phyloP scores from a whole-genome alignment of 192 early-diverging fungal genomes.

The Coemansia sp. region DNA sequence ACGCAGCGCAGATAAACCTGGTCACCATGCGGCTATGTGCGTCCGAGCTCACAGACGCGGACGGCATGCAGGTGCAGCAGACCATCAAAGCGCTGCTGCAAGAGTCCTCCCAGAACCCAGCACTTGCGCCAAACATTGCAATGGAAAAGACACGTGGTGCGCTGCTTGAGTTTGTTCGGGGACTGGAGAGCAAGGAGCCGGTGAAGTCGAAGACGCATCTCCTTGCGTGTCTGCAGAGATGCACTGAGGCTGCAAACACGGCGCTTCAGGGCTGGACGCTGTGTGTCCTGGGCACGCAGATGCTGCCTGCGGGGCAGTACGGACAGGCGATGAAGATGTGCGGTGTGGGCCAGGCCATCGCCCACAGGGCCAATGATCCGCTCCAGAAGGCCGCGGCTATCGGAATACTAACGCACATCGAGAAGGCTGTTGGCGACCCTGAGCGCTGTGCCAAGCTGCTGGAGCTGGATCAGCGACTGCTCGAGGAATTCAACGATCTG shows the following conservation, averaged over 20 bases:
- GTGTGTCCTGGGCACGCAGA: conserved; percentile 39
- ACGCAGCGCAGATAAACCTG: conserved; percentile 28
- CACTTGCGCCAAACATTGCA: conserved; percentile 7
- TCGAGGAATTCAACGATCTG: conserved; percentile 34
- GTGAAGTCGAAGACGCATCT: conserved; percentile 44
- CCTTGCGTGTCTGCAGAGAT: conserved; percentile 30
- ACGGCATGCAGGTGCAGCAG: neutral
- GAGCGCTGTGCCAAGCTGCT: conserved; percentile 35
- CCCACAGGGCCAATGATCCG: conserved; percentile 38
- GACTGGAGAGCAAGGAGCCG: conserved; percentile 29
- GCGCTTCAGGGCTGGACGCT: conserved; percentile 48
- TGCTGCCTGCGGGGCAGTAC: conserved; percentile 46
- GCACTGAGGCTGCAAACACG: conserved; percentile 26
- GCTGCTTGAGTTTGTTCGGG: conserved; percentile 34
- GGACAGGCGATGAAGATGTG: conserved; percentile 52
- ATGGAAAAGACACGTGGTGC: conserved; percentile 18
- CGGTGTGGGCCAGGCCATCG: conserved; percentile 39
- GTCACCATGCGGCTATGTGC: conserved; percentile 13
- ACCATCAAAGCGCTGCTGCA: conserved; percentile 6
- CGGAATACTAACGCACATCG: conserved; percentile 40
- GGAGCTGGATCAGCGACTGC: conserved; percentile 27
- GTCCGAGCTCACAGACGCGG: neutral
- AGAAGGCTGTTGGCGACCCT: conserved; percentile 39
- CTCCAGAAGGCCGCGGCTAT: conserved; percentile 51
- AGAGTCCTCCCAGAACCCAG: neutral